Conservation (phyloP, 129 eudicot genomes). For the Pittosporum tobira region DNA sequence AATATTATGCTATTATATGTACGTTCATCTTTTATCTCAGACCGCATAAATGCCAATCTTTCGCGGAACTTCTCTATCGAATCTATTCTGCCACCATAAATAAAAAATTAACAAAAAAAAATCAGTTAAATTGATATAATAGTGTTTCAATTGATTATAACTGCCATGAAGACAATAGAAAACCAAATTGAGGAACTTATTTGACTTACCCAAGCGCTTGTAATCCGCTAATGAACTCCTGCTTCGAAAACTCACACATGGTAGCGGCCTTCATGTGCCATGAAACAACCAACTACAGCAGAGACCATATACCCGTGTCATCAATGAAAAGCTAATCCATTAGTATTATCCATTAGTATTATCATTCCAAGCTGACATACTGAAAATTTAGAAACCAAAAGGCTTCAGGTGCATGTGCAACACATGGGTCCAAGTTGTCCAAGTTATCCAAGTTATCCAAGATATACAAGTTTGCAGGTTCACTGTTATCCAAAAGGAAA, state of each 20-base stretch:
- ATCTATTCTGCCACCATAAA: conserved; percentile 59
- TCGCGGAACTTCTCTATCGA: conserved; percentile 75
- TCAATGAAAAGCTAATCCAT: conserved; percentile 5
- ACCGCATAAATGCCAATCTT: conserved; percentile 64
- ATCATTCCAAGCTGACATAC: background rate
- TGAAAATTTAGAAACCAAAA: background rate
- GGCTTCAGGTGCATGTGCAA: background rate
- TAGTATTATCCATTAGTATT: no score
- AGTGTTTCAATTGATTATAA: background rate
- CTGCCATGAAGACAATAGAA: background rate
- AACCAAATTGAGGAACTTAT: conserved; percentile 5
- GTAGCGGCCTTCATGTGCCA: conserved; percentile 99
- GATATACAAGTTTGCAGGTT: no score
- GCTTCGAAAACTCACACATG: conserved; percentile 90
- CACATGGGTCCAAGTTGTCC: background rate
- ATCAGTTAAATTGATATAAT: conserved; percentile 13
- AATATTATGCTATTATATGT: conserved; percentile 14
- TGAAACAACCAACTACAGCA: conserved; percentile 67
- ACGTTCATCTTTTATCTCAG: conserved; percentile 92
- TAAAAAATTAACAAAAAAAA: no score
- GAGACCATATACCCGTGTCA: conserved; percentile 15
- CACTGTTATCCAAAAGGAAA: no score
- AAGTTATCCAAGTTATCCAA: no score
- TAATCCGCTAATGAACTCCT: conserved; percentile 83
- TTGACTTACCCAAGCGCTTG: conserved; percentile 63